phyloP scores from a whole-genome alignment of 495 filamentous ascomycete genomes.

The Alectoria sarmentosa region DNA sequence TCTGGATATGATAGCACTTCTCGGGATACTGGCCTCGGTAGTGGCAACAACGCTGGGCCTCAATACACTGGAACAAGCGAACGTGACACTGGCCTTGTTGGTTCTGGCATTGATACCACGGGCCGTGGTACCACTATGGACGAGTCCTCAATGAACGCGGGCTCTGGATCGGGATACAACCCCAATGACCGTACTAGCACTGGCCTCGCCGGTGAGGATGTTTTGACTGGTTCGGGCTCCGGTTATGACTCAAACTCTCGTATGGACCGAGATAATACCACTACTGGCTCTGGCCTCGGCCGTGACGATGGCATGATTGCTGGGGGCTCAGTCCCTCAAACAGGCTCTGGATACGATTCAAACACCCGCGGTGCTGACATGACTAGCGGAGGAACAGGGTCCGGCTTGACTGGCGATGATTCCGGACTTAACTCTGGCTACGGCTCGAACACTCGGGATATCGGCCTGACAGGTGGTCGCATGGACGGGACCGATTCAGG shows the following conservation, averaged over 20 bases:
- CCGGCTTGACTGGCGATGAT: conserved; percentile 4
- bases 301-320: not conserved
- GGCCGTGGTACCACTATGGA: conserved; percentile 6
- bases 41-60: conserved; percentile 42
- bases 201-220: not conserved
- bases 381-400: conserved; percentile 22
- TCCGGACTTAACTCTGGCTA: conserved; percentile 5
- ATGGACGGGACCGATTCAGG: conserved; percentile 1
- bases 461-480: conserved; percentile 5
- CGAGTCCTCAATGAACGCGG: conserved; percentile 7
- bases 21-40: conserved; percentile 18
- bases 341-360: conserved; percentile 13
- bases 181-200: conserved; percentile 2
- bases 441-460: conserved; percentile 2
- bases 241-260: conserved; percentile 4
- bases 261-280: conserved; percentile 5
- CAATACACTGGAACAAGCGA: conserved; percentile 46
- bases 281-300: not conserved
- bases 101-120: conserved; percentile 25
- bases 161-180: conserved; percentile 20
- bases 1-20: conserved; percentile 16
- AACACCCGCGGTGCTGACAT: not conserved
- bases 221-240: not conserved
- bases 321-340: not conserved
- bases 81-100: conserved; percentile 49